Evolutionary conservation across 257 asterid species (phyloP).

Genomic region (Pogostemon cablin): DNA sequence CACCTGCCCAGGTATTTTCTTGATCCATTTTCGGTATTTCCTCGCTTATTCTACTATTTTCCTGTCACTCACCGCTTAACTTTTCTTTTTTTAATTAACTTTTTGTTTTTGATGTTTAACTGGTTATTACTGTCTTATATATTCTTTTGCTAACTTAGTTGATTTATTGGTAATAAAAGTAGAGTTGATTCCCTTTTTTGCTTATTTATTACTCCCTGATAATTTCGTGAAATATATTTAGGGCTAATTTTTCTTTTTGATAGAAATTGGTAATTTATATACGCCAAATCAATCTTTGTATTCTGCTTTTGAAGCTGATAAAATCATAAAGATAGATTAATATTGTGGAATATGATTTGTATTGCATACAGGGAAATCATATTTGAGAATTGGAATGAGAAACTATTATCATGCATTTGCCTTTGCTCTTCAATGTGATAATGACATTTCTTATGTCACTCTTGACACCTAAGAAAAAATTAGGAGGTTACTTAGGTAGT

Average conservation of each 20-base stretch:
- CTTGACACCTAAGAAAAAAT: neutral
- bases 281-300: neutral
- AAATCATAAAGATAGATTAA: neutral
- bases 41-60: neutral
- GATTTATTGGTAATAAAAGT: neutral
- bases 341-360: neutral
- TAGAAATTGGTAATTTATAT: neutral
- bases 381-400: neutral
- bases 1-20: no score
- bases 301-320: neutral
- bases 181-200: neutral
- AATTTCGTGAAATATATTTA: neutral
- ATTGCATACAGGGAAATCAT: neutral
- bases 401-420: neutral
- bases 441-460: neutral
- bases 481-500: neutral
- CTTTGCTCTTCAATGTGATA: constrained; percentile 11
- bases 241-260: neutral
- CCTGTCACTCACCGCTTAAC: neutral
- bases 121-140: neutral
- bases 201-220: neutral
- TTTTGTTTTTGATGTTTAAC: constrained; percentile 1
- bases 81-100: neutral
- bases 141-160: neutral
- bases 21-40: constrained; percentile 15